Evolutionary conservation across 352 stramenopile genomes (phyloP), one percentile per base, ranked within the genome.

Genomic region (Phytophthora meadii): DNA sequence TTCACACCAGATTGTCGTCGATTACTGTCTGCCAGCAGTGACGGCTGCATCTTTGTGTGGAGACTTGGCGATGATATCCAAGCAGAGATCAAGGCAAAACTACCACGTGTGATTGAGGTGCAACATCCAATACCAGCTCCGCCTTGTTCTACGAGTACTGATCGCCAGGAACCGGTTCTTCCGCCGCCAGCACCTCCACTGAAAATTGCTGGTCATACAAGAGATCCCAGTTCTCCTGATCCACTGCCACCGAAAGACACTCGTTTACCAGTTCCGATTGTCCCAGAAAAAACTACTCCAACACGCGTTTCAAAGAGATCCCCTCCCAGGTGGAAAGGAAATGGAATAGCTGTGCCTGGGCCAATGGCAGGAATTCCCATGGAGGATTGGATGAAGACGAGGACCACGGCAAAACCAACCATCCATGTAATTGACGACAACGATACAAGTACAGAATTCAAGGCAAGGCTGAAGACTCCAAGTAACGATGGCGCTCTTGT

Each of bases 31-130:
- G 68, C 75, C 7, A 94, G 87, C 52, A 88, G 72, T 54, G 89
- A 97, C 61, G 87, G 92, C 3, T 97, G 84, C 36, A 81, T 97
- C 40, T 94, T 97, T 48, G 87, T 97, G 22, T 97, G 90, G 90
- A 49, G 90, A 47, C 74, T 97, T 10, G 78, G 82, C 3, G 82
- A 94, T 9, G 81, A 92, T 28, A 79, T 96, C 45, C 84, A 94
- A 52, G 64, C 51, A 12, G 71, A 79, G 4, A 92, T 94, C 34
- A 93, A 93, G 30, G 46, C 79, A 4, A 69, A 65, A 5, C 45
- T 94, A 10, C 82, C 75, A 22, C 68, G 68, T 17, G 65, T 84
- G 14, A 61, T 44, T 25, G 79, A 91, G 9, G 32, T 39, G 0
- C 61, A 75, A n/a, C 52, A 36, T 0, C 47, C 63, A 14, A 66